Conservation (phyloP, 2,329 filamentous ascomycete species). For the Pseudogymnoascus sp. region DNA sequence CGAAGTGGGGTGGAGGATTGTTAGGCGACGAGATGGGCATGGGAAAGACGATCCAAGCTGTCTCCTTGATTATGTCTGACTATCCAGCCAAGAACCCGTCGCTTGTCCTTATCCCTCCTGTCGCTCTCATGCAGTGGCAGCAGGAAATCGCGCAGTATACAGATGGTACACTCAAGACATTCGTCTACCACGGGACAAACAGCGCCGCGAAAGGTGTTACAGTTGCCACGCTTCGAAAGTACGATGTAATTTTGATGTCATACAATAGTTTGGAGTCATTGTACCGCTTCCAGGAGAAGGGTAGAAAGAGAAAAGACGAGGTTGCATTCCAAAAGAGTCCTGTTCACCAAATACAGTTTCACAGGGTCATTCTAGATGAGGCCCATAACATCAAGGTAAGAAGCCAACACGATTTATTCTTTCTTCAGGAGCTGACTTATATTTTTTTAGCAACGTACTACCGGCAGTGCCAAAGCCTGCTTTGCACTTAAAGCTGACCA, state of each 20-base stretch:
- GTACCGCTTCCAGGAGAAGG: slow-evolving; percentile 85
- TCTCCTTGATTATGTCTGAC: slow-evolving; percentile 96
- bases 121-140: slow-evolving; percentile 93
- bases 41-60: slow-evolving; percentile 96
- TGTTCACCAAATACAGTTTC: slow-evolving; percentile 80
- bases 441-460: slow-evolving; percentile 57
- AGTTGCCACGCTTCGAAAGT: slow-evolving; percentile 66
- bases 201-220: slow-evolving; percentile 70
- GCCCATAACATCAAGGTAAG: slow-evolving; percentile 82
- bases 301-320: slow-evolving; percentile 72
- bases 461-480: slow-evolving; percentile 88
- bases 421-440: slow-evolving; percentile 25
- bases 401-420: background rate
- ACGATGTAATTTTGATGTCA: slow-evolving; percentile 94
- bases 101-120: slow-evolving; percentile 82
- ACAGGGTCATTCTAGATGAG: slow-evolving; percentile 89
- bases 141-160: slow-evolving; percentile 75
- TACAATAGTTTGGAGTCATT: slow-evolving; percentile 89
- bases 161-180: slow-evolving; percentile 78
- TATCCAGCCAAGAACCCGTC: slow-evolving; percentile 77
- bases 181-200: slow-evolving; percentile 85
- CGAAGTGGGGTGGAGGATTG: slow-evolving; percentile 77
- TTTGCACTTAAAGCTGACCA: slow-evolving; percentile 82
- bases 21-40: slow-evolving; percentile 98
- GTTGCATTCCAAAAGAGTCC: slow-evolving; percentile 67